Evolutionary conservation across 441 rosid species (phyloP), one percentile per base, ranked within the genome.

Genomic region (Arabidopsis lyrata): DNA sequence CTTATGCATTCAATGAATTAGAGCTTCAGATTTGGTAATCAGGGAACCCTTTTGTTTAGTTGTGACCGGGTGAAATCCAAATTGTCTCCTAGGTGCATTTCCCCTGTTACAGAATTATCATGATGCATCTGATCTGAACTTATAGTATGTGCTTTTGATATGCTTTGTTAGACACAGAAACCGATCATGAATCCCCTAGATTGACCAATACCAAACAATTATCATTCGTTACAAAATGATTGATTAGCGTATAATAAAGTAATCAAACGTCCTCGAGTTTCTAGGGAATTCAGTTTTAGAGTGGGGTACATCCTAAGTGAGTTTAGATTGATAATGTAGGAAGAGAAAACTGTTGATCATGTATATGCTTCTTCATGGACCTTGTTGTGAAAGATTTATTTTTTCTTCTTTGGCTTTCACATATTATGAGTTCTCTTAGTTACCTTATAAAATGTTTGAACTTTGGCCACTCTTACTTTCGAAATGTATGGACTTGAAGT

Each of bases 61-160:
- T n/a, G 31, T 54, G 65, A 36, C 62, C 0, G 18, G 6, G 22
- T 22, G 18, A 57, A 69, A 32, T 20, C 14, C 18, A 11, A 36
- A n/a, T 41, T 22, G 11, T 6, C n/a, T 48, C 16, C 14, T 49
- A 49, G 11, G 27, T 49, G 44, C 38, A 61, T 52, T 6, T n/a
- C 27, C 6, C 6, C 39, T 18, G 20, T 18, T 18, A 18, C 20
- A 31, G 45, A 53, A 13, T 18, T 63, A 5, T 53, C 36, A 63
- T 63, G 32, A 45, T 73, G 50, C 50, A 55, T 64, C 32, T 55
- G 56, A 9, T 66, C 41, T 35, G 22, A 63, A 45, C 52, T 66
- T 39, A 61, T 66, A 41, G 18, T 20, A 15, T 74, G 45, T 66
- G 72, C 11, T 31, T 12, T 57, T 67, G 61, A 50, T 71, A 18